Evolutionary conservation across 305 asterid species (phyloP).

Genomic region (Rubia balearica): DNA sequence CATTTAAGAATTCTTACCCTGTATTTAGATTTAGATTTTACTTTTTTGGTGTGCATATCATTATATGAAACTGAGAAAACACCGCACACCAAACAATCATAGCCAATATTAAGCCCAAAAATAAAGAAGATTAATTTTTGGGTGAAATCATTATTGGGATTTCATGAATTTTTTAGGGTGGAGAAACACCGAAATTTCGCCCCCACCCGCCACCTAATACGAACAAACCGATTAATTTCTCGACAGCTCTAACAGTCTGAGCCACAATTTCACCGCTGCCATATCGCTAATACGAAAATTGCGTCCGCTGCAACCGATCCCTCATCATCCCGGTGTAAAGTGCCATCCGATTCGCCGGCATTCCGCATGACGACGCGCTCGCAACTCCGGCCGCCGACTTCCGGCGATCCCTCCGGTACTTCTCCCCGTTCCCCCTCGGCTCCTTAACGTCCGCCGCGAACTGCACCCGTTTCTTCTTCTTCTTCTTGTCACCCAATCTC

Average conservation of each 20-base stretch:
- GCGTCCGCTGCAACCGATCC: constrained; percentile 47
- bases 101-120: no score
- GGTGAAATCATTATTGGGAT: background rate
- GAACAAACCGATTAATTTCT: background rate
- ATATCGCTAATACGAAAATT: constrained; percentile 19
- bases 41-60: no score
- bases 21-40: no score
- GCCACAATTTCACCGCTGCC: background rate
- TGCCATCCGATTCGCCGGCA: constrained; percentile 63
- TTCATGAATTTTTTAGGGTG: background rate
- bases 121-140: background rate
- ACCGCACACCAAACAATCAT: no score
- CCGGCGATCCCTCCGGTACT: constrained; percentile 35
- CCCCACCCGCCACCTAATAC: background rate
- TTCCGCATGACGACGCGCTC: constrained; percentile 27
- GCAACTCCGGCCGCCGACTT: constrained; percentile 7
- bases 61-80: no score
- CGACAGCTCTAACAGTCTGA: background rate
- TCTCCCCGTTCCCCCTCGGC: constrained; percentile 39
- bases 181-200: constrained; percentile 8
- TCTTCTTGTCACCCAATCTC: constrained; percentile 22
- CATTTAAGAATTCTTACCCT: no score
- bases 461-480: constrained; percentile 29
- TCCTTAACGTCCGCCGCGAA: constrained; percentile 43
- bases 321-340: constrained; percentile 67